A percentile compares a stretch with the other conserved stretches of the same genome.
Conservation (phyloP, 2,329 filamentous ascomycete species). For the Scedosporium apiospermum region DNA sequence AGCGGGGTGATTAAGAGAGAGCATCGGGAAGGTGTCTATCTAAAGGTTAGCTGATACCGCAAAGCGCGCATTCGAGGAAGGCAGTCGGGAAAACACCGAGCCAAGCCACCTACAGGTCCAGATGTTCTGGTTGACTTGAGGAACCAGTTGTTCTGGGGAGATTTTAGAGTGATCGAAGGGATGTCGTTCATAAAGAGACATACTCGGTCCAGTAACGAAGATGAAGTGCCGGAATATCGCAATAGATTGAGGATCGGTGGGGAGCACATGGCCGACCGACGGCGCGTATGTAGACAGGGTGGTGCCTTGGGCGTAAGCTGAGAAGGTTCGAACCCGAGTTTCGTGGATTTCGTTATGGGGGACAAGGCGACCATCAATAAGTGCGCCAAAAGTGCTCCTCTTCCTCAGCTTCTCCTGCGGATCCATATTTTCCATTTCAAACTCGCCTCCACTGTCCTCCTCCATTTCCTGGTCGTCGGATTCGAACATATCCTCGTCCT, state of each 20-base stretch:
- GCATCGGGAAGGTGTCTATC: conserved; percentile 67
- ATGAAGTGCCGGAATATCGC: conserved; percentile 88
- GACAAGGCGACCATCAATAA: background rate
- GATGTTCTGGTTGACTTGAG: conserved; percentile 53
- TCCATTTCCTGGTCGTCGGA: conserved; percentile 7
- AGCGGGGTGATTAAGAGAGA: conserved; percentile 76
- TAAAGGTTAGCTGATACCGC: conserved; percentile 13
- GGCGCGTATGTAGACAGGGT: conserved; percentile 58
- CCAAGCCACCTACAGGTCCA: conserved; percentile 45
- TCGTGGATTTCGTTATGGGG: conserved; percentile 11
- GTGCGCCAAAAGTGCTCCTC: background rate
- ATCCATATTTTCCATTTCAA: background rate
- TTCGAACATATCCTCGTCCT: conserved; percentile 8
- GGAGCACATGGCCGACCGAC: conserved; percentile 56
- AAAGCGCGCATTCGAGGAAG: background rate
- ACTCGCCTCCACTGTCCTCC: background rate
- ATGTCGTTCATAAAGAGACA: conserved; percentile 82
- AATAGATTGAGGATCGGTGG: conserved; percentile 72
- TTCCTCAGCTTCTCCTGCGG: background rate
- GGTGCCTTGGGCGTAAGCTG: conserved; percentile 35
- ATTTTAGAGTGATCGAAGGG: conserved; percentile 58
- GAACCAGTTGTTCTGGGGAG: conserved; percentile 47
- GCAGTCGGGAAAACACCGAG: background rate
- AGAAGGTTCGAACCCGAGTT: conserved; percentile 39
- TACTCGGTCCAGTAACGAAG: conserved; percentile 72